Base-by-base conservation (phyloP, 768 basidiomycete species). In the Lactarius hengduanensis region DNA sequence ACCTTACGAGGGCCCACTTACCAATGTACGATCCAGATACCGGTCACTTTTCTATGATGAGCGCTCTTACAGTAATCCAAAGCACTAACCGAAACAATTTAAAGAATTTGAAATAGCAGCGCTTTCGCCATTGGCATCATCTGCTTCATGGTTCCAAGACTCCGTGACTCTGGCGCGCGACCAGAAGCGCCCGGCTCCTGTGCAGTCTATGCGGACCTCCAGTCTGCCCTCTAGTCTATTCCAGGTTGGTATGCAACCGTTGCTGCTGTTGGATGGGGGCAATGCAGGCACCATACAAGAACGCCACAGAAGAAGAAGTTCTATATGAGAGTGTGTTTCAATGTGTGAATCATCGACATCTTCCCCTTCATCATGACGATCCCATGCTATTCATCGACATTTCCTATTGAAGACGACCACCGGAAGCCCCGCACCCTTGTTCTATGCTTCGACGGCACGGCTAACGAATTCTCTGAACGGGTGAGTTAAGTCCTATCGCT, bases 401-500 rank as follows among this genome's bases (percentile, higher is more conserved):
- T n/a, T 9, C 26, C 41, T 5, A 40, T 26, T 7, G 26, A 38
- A 13, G 45, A 20, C 6, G 18, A 5, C 30, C 26, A 15, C 30
- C 59, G 59, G 13, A 66, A 70, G 50, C 72, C 80, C 11, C 81
- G 84, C 38, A 81, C 80, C 0, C 79, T 89, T 34, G 78, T 90
- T 36, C 77, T 90, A 28, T 89, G 86, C 74, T 91, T 91, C 71
- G 89, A 91, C 69, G 89, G 89, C 15, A 90, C 89, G 4, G 74
- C 80, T 2, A 78, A 79, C 62, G 80, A 85, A 70, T 90, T 57
- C 38, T 13, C 2, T 13, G 2, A 61, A 8, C 9, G 26, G 7
- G 59, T 61, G 5, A 30, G 40, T 15, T 28, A 54, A 43, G 30
- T 50, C 6, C 50, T 2, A 22, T 28, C 30, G 11, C 56, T n/a